A percentile compares a stretch with the other conserved stretches of the same genome.
phyloP scores from a whole-genome alignment of 2,329 filamentous ascomycete species.

The Sclerotinia sclerotiorum region DNA sequence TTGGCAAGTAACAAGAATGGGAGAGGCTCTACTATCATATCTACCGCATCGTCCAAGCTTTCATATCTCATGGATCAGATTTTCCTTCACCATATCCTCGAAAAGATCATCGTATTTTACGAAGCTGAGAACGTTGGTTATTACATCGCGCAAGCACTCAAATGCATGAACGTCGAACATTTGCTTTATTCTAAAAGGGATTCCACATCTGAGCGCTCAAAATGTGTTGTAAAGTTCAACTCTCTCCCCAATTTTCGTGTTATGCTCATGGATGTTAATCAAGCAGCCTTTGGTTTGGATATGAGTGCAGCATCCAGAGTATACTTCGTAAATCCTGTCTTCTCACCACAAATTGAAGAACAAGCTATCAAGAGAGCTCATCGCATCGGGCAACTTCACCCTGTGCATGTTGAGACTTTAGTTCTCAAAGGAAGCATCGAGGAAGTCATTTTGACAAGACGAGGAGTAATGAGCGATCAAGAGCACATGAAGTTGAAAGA shows the following conservation, averaged over 20 bases:
- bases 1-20: neutral
- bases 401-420: constrained; percentile 82
- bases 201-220: constrained; percentile 60
- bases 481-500: constrained; percentile 57
- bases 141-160: constrained; percentile 80
- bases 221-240: constrained; percentile 80
- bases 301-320: constrained; percentile 80
- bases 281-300: constrained; percentile 85
- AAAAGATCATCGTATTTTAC: constrained; percentile 93
- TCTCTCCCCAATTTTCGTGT: constrained; percentile 51
- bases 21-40: constrained; percentile 48
- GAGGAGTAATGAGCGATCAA: constrained; percentile 41
- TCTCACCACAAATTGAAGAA: constrained; percentile 80
- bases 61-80: constrained; percentile 80
- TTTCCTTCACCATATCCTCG: constrained; percentile 61
- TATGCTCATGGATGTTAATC: constrained; percentile 85
- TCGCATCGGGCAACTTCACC: constrained; percentile 77
- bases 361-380: constrained; percentile 91
- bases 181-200: constrained; percentile 68
- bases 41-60: constrained; percentile 82
- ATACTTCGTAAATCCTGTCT: constrained; percentile 86
- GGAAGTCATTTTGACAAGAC: constrained; percentile 62
- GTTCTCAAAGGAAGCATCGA: constrained; percentile 80
- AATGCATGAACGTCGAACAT: constrained; percentile 64
- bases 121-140: constrained; percentile 83